Percentiles rank a stretch among this genome's conserved stretches.
phyloP scores from a whole-genome alignment of 768 basidiomycete genomes.

The Steccherinum ochraceum region DNA sequence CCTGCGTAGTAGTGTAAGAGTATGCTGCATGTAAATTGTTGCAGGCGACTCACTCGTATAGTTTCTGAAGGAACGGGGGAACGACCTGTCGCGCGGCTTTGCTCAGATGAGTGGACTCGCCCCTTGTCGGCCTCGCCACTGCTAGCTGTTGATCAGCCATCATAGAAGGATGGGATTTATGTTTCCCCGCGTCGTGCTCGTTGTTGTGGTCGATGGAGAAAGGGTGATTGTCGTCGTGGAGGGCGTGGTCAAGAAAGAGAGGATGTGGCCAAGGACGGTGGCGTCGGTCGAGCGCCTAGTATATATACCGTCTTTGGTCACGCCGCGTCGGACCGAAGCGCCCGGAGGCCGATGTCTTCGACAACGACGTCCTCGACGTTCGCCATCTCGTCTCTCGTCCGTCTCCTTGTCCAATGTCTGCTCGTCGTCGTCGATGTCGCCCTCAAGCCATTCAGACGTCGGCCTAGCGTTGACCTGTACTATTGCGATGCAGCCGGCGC shows the following conservation, averaged over 20 bases:
- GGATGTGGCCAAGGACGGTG: too few relatives aligned
- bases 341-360: neutral
- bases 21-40: conserved; percentile 11
- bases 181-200: neutral
- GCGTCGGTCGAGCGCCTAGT: too few relatives aligned
- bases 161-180: neutral
- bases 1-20: conserved; percentile 33
- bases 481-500: neutral
- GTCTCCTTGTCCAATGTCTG: neutral
- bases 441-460: neutral
- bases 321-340: neutral
- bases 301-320: too few relatives aligned
- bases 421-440: neutral
- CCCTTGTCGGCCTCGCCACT: conserved; percentile 39
- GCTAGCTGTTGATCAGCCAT: conserved; percentile 56
- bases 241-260: too few relatives aligned
- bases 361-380: neutral
- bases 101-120: conserved; percentile 34
- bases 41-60: conserved; percentile 71
- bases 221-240: too few relatives aligned
- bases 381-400: neutral
- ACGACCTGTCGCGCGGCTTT: conserved; percentile 46
- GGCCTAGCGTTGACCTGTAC: neutral
- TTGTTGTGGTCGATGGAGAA: neutral
- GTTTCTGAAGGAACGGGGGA: conserved; percentile 88